Base-by-base conservation (phyloP, 495 filamentous ascomycete genomes). In the Aspergillus asperescens region DNA sequence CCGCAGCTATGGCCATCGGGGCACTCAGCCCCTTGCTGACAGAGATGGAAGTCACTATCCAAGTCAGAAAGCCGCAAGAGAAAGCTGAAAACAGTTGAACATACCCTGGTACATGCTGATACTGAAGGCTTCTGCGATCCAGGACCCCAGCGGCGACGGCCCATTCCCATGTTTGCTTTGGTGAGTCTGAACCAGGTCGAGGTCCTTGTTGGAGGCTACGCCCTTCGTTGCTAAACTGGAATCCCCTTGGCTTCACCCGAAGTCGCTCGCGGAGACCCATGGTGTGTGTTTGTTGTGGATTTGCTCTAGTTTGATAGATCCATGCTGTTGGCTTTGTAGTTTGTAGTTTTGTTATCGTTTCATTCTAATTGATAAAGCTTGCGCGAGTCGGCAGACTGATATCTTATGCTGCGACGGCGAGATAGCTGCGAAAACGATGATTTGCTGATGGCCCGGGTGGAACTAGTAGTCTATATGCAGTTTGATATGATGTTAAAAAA, bases 61-160 rank as follows among this genome's bases (percentile, higher is more conserved):
- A 0, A 28, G 41, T 44, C 9, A 52, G 46, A 18, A 19, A 25
- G 22, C 6, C n/a, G 10, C 12, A 28, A 12, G 12, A 43, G 13
- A 13, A 3, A 27, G 22, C 18, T 23, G 24, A n/a, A 42, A 27
- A 23, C 15, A 24, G 13, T 18, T 1, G 10, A n/a, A 22, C 29
- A 3, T 25, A 58, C 56, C 56, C 16, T 58, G 56, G 31, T 58
- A 58, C 56, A 58, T 58, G 56, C 56, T 58, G 19, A 58, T 58
- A 38, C 56, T 58, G 22, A 65, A 64, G 12, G 59, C 59, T 43
- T 64, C 62, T 4, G 59, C 62, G 34, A 64, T 60, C 62, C 62
- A 64, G 49, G 62, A 64, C n/a, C 62, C 62, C 3, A 45, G 52
- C 12, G 62, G 49, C 7, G 61, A 61, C 18, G 61, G 61, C 62